phyloP scores from a whole-genome alignment of 495 filamentous ascomycete species.

The Parathielavia hyrcaniae region DNA sequence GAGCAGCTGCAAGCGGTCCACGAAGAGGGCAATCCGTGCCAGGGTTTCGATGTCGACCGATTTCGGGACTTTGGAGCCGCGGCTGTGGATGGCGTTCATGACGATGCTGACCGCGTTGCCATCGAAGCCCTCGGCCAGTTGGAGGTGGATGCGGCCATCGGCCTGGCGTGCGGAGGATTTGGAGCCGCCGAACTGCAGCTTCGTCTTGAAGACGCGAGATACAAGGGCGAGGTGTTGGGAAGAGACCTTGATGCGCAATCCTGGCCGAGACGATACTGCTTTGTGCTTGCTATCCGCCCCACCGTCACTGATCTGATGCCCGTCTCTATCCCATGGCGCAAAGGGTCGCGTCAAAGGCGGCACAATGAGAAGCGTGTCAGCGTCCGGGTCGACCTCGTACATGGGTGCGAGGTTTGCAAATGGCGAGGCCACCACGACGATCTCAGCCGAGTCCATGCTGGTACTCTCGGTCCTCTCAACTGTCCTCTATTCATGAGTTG shows the following conservation, averaged over 20 bases:
- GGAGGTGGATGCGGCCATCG: constrained; percentile 42
- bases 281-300: not conserved
- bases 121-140: constrained; percentile 34
- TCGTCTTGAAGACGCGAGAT: constrained; percentile 43
- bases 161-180: constrained; percentile 16
- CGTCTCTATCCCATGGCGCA: constrained; percentile 22
- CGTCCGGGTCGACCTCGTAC: constrained; percentile 32
- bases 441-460: constrained; percentile 20
- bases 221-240: constrained; percentile 47
- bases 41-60: constrained; percentile 41
- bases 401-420: constrained; percentile 28
- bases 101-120: constrained; percentile 42
- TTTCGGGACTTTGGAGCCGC: constrained; percentile 38
- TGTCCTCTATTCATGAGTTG: no score
- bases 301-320: not conserved
- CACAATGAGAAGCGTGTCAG: constrained; percentile 30
- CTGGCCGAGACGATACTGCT: constrained; percentile 5
- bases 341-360: constrained; percentile 11
- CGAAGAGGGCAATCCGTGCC: constrained; percentile 45
- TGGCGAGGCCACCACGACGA: constrained; percentile 24
- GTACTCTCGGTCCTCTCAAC: no score
- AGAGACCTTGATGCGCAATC: constrained; percentile 42
- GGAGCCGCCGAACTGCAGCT: constrained; percentile 27
- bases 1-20: constrained; percentile 47
- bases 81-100: constrained; percentile 48